These are phyloP conservation scores for Heimioporus sp. DNA, from an alignment of 768 basidiomycete genomes.

Conservation along the genomic window DNA sequence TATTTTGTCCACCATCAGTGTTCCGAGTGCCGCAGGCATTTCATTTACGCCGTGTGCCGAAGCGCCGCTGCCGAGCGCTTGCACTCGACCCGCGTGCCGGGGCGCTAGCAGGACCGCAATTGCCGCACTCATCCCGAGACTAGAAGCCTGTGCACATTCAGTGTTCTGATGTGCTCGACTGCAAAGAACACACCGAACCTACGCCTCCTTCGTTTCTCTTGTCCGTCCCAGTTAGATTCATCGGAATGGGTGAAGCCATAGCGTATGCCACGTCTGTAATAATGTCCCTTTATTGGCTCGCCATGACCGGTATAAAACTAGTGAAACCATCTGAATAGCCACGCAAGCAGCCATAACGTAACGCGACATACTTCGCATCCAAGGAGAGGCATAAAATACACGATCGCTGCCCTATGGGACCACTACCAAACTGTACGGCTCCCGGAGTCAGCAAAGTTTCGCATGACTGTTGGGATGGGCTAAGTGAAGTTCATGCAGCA, in stretches of 20 bases:
- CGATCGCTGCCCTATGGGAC: neutral
- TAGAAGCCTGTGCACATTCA: neutral
- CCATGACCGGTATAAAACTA: conserved; percentile 33
- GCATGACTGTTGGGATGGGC: neutral
- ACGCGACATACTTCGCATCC: conserved; percentile 24
- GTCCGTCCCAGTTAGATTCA: conserved; percentile 21
- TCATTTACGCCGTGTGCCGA: neutral
- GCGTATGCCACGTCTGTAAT: conserved; percentile 12
- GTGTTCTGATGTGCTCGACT: neutral
- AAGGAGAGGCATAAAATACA: conserved; percentile 21
- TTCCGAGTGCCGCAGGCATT: neutral
- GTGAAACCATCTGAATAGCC: neutral
- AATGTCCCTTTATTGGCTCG: conserved; percentile 25
- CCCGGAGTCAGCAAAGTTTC: too few relatives aligned
- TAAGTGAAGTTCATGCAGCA: neutral
- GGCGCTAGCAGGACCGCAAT: neutral
- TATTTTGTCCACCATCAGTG: conserved; percentile 4
- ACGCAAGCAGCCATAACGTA: conserved; percentile 2
- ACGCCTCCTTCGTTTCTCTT: neutral
- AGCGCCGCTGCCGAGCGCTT: neutral
- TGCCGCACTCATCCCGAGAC: conserved; percentile 3
- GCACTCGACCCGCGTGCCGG: neutral
- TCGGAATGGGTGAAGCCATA: conserved; percentile 33
- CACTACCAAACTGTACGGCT: too few relatives aligned
- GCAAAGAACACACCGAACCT: conserved; percentile 12